Base-by-base conservation (phyloP, 2,329 filamentous ascomycete genomes). In the Talaromyces verruculosus region DNA sequence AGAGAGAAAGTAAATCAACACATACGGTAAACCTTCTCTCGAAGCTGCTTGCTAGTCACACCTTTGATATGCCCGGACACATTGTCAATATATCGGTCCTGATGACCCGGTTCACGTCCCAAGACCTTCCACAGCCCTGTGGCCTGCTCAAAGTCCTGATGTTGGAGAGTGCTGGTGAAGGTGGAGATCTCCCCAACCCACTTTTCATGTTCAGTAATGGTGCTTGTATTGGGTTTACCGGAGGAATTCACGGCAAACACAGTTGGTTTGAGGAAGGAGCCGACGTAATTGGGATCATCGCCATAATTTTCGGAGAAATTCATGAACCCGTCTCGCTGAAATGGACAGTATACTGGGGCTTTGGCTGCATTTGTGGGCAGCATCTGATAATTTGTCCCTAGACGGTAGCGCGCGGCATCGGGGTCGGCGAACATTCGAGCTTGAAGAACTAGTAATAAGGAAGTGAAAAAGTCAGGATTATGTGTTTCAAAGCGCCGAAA, bases 401-500 rank as follows among this genome's bases (percentile, higher is more conserved):
- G 69, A 6, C 79, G 76, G 70, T 80, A 77, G 33, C 77, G 72
- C 17, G 76, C 73, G 5, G 77, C 85, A 64, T 89, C 87, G 0
- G 85, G 83, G 72, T 89, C 89, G 3, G 84, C 83, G 74, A 88
- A 89, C 68, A 88, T 79, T 17, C 87, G 82, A 0, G 84, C 83
- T 73, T 88, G 87, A 0, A 89, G 82, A 51, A 88, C 83, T 76
- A 49, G 45, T 49, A 25, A 49, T 22, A 25, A 49, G 4, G 19
- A n/a, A 25, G 25, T 0, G 3, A 25, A 6, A 28, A 28, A 49
- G 11, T 49, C 45, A 8, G 69, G 60, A 64, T 78, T 76, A 62
- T 30, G 15, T 30, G 39, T 19, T n/a, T 41, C 28, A 15, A 57
- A 22, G 19, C 8, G 33, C 15, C n/a, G 13, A 35, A 8, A 57